Base-by-base conservation (phyloP, 2,329 filamentous ascomycete genomes). In the Ilyonectria destructans region DNA sequence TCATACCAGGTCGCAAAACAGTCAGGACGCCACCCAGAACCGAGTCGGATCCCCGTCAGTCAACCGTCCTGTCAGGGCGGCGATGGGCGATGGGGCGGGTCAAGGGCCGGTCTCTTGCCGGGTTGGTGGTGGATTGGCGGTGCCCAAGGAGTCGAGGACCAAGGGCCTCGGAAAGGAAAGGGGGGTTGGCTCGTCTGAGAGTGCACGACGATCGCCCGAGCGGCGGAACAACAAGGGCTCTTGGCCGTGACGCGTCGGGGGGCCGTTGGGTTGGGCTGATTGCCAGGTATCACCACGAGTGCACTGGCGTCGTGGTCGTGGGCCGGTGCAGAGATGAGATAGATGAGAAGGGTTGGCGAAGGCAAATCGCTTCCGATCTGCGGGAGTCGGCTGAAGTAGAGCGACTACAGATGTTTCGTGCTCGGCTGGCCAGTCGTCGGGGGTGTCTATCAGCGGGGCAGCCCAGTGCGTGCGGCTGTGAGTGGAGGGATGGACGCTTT, bases 1-100 rank as follows among this genome's bases (percentile, higher is more conserved):
- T 78, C 75, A 78, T 75, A 71, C 73, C 77, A 71, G 69, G 68
- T 69, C 68, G 61, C 67, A 60, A 74, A 75, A 70, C 70, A 72
- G 65, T 54, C 26, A 52, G 66, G 67, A 67, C 72, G 70, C 73
- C 71, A 75, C 69, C 63, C 60, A 66, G 52, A 64, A 65, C 57
- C 63, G 62, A 74, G 67, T 75, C 51, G 69, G 65, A 74, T 68
- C 62, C 69, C 67, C 58, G 70, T 75, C 68, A 60, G 61, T 72
- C 29, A 70, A 58, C 66, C 61, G 72, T 56, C 51, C 57, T 59
- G 63, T 52, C 68, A 69, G 65, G 61, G 43, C 54, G 62, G 60
- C 58, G 56, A 64, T 62, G 59, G 61, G 48, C 43, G 49, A 68
- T 57, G 67, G 70, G 68, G 73, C 71, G 70, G 70, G 73, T 75